Evolutionary conservation across 2,329 filamentous ascomycete genomes (phyloP), one percentile per base, ranked within the genome.

Genomic region (Fusarium sp.): DNA sequence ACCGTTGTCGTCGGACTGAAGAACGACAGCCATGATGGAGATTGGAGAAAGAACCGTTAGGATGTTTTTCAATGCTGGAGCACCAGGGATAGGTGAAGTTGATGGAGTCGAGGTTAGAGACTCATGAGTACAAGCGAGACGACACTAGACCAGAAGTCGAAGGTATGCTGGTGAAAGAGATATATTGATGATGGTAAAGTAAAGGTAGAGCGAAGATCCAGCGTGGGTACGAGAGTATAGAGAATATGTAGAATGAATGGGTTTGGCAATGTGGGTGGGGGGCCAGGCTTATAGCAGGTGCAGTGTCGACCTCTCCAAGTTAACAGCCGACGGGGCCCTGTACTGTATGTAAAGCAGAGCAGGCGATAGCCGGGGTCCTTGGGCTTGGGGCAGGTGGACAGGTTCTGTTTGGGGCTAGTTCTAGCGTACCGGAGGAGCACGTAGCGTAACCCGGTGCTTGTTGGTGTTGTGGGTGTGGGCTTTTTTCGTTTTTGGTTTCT

Each of bases 1-100:
- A 72, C 81, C 81, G 68, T 80, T 84, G 74, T 90, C 88, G 73
- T 90, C 88, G 18, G 86, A 84, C 44, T 83, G 76, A 64, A 89
- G 79, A 71, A 88, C 86, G 69, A 87, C 84, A 41, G 86, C 86
- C 86, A 89, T 89, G 64, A 70, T 78, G 74, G 19, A 58, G 39
- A 48, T 63, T 65, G 30, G 52, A 62, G 55, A 51, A 57, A 57
- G 58, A 64, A 71, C 70, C 72, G 62, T 60, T 53, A 64, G 66
- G 60, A 67, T 58, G 51, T 39, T 72, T 66, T 59, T 61, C 58
- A 74, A 74, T 61, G 71, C 71, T 70, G 71, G 41, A 66, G 71
- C 65, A 73, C 62, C 67, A 55, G 45, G 48, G 42, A 58, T 37
- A 69, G 67, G 67, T 70, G 62, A 63, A 49, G 37, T 56, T 50